Percentiles rank a stretch among this genome's conserved stretches.
These are phyloP conservation scores for Teunomyces panamensis DNA, from an alignment of 805 yeast species.

Conservation along the genomic window DNA sequence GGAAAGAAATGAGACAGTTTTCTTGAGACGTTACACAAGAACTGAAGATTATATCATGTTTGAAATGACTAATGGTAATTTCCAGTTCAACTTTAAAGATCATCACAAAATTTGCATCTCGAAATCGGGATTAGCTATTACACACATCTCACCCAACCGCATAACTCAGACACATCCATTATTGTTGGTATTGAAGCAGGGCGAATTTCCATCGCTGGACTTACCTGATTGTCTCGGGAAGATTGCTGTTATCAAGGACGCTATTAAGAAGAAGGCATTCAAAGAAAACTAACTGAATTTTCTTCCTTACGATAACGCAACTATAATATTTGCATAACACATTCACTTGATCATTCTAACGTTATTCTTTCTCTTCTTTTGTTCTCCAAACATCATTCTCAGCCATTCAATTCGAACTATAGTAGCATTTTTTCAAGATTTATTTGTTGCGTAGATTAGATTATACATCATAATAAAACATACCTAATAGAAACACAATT, in stretches of 20 bases:
- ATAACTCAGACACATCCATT: conserved; percentile 66
- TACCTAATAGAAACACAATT: conserved; percentile 2
- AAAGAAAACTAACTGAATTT: conserved; percentile 12
- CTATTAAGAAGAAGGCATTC: conserved; percentile 46
- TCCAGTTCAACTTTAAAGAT: conserved; percentile 93
- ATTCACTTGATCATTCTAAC: neutral
- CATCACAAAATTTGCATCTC: conserved; percentile 86
- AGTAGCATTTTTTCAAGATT: conserved; percentile 3
- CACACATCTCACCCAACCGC: conserved; percentile 78
- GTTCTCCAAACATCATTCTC: neutral
- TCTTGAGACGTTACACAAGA: conserved; percentile 80
- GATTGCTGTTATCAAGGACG: conserved; percentile 55
- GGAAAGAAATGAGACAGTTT: conserved; percentile 64
- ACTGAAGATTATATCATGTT: conserved; percentile 82
- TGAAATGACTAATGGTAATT: conserved; percentile 85
- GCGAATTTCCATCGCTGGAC: conserved; percentile 37
- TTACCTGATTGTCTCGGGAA: conserved; percentile 44
- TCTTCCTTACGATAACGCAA: neutral
- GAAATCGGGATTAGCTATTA: conserved; percentile 69
- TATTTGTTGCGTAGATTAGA: neutral
- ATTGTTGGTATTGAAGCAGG: conserved; percentile 40
- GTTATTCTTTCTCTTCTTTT: neutral
- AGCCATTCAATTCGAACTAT: neutral
- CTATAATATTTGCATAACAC: neutral
- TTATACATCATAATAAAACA: neutral